Evolutionary conservation across 768 basidiomycete species (phyloP), one percentile per base, ranked within the genome.

Genomic region (Cantharellus anzutake): DNA sequence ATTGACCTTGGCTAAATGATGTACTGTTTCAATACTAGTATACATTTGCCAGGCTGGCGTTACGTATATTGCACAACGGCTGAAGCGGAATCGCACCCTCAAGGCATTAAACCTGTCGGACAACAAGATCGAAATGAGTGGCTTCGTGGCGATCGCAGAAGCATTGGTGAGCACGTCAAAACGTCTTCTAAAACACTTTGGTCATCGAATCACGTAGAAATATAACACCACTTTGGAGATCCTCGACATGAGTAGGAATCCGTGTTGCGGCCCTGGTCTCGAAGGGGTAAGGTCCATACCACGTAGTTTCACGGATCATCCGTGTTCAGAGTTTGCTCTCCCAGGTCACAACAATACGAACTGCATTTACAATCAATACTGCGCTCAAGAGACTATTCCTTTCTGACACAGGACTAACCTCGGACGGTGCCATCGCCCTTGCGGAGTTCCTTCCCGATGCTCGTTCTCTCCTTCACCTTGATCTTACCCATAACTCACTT

Each of bases 381-480:
- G 82, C 88, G 0, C 78, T 99, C 41, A 97, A 94, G 66, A 82
- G 96, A 1, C 73, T 99, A 51, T 97, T 96, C 73, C 78, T 98
- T 29, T 85, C 89, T 4, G 80, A 83, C 2, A 96, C 93, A 0
- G 73, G 75, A 3, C 78, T 98, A 67, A 79, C 80, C 0, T 85
- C 87, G 0, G 74, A 82, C 0, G 92, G 91, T 1, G 93, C 94
- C 0, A 98, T 98, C 63, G 85, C 90, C 0, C 78, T 98, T 2
- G 96, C 94, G 2, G 94, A 98, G 69, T 98, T 96, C 73, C 79
- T 98, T 0, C 92, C 93, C 0, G 93, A 98, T 68, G 83, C 87
- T 0, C 78, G 76, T 16, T 85, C 84, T 0, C 75, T 99, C 3
- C 75, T 97, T 0, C 93, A 98, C 69, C 81, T 99, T 59, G 96